Conservation (phyloP, 2,329 filamentous ascomycete genomes). For the Diaporthe sp. region DNA sequence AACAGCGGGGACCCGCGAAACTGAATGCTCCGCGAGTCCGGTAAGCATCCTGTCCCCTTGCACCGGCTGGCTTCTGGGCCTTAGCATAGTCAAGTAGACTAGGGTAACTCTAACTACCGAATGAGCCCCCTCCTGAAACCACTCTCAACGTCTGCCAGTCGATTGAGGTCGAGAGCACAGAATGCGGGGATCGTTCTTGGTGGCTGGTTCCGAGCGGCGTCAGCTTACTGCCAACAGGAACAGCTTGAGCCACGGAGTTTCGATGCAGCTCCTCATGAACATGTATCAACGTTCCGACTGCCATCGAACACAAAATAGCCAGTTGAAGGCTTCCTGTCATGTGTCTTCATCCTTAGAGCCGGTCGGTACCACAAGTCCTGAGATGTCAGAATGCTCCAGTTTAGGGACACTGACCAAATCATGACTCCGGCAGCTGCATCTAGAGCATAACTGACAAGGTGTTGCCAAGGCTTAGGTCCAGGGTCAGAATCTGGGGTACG, state of each 20-base stretch:
- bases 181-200: not conserved
- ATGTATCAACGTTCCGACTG: no score
- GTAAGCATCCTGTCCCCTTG: slow-evolving; percentile 2
- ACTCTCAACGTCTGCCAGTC: slow-evolving; percentile 2
- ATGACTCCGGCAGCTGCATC: slow-evolving; percentile 6
- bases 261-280: not conserved
- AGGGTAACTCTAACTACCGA: slow-evolving; percentile 7
- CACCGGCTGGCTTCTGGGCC: not conserved
- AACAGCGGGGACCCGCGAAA: not conserved
- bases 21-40: slow-evolving; percentile 16
- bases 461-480: not conserved
- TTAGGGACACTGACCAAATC: not conserved
- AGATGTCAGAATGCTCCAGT: not conserved
- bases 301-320: not conserved
- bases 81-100: not conserved
- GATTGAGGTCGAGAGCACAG: not conserved
- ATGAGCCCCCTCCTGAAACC: slow-evolving; percentile 18
- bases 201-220: not conserved
- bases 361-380: not conserved
- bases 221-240: not conserved
- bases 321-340: not conserved
- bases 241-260: not conserved
- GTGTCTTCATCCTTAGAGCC: no score
- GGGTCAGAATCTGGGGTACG: slow-evolving; percentile 24
- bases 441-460: not conserved